Conservation (phyloP, 2,329 filamentous ascomycete genomes). For the Hypoxylon sp. region DNA sequence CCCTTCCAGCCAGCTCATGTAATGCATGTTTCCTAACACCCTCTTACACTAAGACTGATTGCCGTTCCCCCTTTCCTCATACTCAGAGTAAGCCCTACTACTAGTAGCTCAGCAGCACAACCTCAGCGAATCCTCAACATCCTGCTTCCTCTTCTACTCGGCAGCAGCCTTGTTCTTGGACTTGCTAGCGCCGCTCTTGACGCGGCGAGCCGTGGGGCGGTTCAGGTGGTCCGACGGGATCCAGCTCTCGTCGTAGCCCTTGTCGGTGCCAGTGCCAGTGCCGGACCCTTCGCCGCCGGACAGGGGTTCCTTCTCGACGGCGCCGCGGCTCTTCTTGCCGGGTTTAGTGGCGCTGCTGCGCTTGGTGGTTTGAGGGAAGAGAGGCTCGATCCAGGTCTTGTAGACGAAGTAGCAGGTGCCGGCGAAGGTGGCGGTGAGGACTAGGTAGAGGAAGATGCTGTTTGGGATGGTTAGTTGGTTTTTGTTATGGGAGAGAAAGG, state of each 20-base stretch:
- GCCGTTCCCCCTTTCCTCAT: background rate
- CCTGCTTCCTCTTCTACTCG: conserved; percentile 49
- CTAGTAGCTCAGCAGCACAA: background rate
- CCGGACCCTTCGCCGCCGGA: conserved; percentile 80
- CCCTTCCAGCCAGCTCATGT: no score
- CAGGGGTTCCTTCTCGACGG: conserved; percentile 70
- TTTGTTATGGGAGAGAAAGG: conserved; percentile 55
- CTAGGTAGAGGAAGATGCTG: conserved; percentile 97
- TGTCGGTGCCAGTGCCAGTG: conserved; percentile 75
- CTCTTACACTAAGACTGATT: no score
- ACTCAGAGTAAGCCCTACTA: background rate
- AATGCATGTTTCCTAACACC: conserved; percentile 3
- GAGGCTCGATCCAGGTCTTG: conserved; percentile 95
- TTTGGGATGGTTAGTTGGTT: conserved; percentile 55
- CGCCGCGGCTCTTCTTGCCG: conserved; percentile 64
- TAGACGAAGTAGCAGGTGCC: conserved; percentile 96
- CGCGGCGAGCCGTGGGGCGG: conserved; percentile 79
- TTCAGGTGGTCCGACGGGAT: conserved; percentile 92
- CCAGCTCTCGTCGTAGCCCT: conserved; percentile 92
- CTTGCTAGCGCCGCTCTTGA: conserved; percentile 71
- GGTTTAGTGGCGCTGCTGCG: conserved; percentile 62
- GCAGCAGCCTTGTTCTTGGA: conserved; percentile 54
- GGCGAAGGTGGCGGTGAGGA: conserved; percentile 83
- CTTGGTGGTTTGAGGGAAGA: conserved; percentile 93
- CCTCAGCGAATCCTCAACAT: conserved; percentile 3